Evolutionary conservation across 768 basidiomycete species (phyloP), one percentile per base, ranked within the genome.

Genomic region (Tylopilus balloui): DNA sequence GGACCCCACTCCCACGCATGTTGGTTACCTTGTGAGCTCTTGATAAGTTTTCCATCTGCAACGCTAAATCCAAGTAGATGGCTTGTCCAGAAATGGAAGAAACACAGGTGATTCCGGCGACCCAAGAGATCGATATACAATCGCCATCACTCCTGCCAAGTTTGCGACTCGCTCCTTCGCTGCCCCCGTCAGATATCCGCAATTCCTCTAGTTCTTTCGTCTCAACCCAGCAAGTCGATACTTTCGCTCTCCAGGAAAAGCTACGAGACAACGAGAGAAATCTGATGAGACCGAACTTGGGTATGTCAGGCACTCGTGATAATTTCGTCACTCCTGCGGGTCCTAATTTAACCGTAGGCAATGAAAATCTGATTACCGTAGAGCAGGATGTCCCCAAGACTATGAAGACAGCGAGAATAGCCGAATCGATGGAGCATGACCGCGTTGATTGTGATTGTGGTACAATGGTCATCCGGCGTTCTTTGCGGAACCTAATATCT

Each of bases 361-460:
- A 60, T 43, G 67, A 73, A 34, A 70, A 63, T 7, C 71, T 67
- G 43, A 52, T 53, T 5, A 62, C 62, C 37, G 50, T 48, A 1
- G 44, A 32, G 8, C 47, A 38, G 2, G 45, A 51, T 25, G 14
- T 40, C 19, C 11, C 19, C n/a, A 29, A n/a, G 44, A 10, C 24
- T 1, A 15, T 24, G n/a, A 51, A 42, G 39, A 48, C 23, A n/a
- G 40, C 51, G 57, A 42, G 48, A 47, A 48, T 37, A 34, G 46
- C 47, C 37, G 51, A 53, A 31, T 38, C 32, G 19, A 44, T 50
- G 31, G 61, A 59, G 28, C 63, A 58, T 10, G 74, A 78, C 10
- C 75, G 69, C 3, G 55, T 84, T 20, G 68, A 80, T n/a, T 90
- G 88, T 56, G 84, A 86, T 53, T 91, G 88, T 57, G 82, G 78